A percentile compares a stretch with the other conserved stretches of the same genome.
These are phyloP conservation scores for Drechslerella dactyloides DNA, from an alignment of 2,329 filamentous ascomycete species.

Conservation along the genomic window DNA sequence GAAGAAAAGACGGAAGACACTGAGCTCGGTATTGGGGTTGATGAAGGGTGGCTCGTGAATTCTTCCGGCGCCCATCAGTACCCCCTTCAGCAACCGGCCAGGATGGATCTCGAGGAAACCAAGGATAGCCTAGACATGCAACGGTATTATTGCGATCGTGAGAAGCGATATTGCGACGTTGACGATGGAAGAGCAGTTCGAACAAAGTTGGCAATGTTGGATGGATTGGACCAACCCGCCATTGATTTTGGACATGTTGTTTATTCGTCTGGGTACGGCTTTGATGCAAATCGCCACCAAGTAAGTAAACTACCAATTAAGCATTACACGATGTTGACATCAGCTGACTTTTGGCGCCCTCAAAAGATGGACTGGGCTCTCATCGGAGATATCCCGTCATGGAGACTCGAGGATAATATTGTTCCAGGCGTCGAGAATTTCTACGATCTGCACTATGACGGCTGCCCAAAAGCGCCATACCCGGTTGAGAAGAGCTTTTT, in stretches of 20 bases:
- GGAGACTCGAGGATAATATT: constrained; percentile 48
- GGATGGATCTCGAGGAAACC: constrained; percentile 45
- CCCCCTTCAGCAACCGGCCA: constrained; percentile 41
- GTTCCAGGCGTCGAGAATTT: constrained; percentile 48
- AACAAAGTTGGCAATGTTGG: constrained; percentile 39
- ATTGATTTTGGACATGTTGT: constrained; percentile 47
- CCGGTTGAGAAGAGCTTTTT: constrained; percentile 49
- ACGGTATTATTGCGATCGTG: constrained; percentile 48
- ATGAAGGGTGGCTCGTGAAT: constrained; percentile 47
- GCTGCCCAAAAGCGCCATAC: constrained; percentile 44
- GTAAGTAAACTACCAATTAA: constrained; percentile 14
- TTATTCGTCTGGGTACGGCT: constrained; percentile 50
- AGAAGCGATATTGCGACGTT: constrained; percentile 50
- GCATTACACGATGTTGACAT: not conserved
- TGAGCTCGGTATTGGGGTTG: constrained; percentile 44
- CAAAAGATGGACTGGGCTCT: constrained; percentile 49
- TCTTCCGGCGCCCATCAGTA: constrained; percentile 35
- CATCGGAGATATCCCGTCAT: constrained; percentile 48
- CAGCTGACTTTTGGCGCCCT: constrained; percentile 3
- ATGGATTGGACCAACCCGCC: constrained; percentile 40
- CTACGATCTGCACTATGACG: constrained; percentile 50
- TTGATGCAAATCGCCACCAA: constrained; percentile 49
- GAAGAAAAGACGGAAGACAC: constrained; percentile 48
- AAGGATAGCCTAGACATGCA: constrained; percentile 51
- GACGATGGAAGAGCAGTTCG: constrained; percentile 46